A percentile compares a stretch with the other conserved stretches of the same genome.
phyloP scores from a whole-genome alignment of 345 rosid genomes.

The Sisymbrium altissimum region DNA sequence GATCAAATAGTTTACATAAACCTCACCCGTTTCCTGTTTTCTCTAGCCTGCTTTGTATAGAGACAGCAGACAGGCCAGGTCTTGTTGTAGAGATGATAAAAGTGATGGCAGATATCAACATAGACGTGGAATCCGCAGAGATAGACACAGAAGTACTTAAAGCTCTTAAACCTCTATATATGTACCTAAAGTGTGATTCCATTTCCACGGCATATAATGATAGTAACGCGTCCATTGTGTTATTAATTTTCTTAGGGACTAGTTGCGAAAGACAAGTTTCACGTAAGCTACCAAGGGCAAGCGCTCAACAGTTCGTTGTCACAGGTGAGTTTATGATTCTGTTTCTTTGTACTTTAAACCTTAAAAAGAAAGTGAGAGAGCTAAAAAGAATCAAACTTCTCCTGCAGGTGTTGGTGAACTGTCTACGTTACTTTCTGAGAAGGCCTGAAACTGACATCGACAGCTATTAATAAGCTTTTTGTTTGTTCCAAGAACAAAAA shows the following conservation, averaged over 20 bases:
- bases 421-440: slow-evolving; percentile 83
- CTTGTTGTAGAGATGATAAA: slow-evolving; percentile 81
- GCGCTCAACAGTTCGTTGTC: slow-evolving; percentile 69
- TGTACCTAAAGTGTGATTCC: not conserved
- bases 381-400: slow-evolving; percentile 9
- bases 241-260: slow-evolving; percentile 51
- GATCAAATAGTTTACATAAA: not conserved
- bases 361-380: not conserved
- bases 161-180: not conserved
- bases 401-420: slow-evolving; percentile 69
- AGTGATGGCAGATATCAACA: slow-evolving; percentile 72
- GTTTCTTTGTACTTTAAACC: not conserved
- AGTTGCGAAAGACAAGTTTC: slow-evolving; percentile 89
- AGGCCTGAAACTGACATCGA: slow-evolving; percentile 91
- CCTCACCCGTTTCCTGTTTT: not conserved
- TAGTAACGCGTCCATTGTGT: not conserved
- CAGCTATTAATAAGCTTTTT: slow-evolving; percentile 46
- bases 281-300: slow-evolving; percentile 92
- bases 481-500: not conserved
- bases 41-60: slow-evolving; percentile 72
- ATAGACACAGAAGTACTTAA: slow-evolving; percentile 81
- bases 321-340: slow-evolving; percentile 45
- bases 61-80: slow-evolving; percentile 98
- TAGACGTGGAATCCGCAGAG: slow-evolving; percentile 89
- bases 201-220: not conserved